Base-by-base conservation (phyloP, 2,329 filamentous ascomycete species). In the Macrophomina pseudophaseolina region DNA sequence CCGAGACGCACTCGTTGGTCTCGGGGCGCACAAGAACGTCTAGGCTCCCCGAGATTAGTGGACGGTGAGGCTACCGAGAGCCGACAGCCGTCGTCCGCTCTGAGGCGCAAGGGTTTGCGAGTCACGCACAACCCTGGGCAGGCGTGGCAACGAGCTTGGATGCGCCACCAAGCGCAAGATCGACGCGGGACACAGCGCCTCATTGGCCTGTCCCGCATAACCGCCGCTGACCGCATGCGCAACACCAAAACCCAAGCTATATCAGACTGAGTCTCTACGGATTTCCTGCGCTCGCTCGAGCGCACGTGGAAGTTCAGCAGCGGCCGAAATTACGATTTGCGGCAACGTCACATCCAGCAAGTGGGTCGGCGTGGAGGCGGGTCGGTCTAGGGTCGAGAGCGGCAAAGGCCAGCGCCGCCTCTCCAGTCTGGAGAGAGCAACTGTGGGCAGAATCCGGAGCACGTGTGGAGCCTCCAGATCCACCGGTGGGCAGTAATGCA, bases 311-410 rank as follows among this genome's bases (percentile, higher is more conserved):
- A 9, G 53, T 6, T 12, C 35, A 14, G 33, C 33, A 35, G 52
- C 16, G 12, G 52, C 12, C 42, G 42, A 32, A 7, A 46, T 46
- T 46, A 40, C 40, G 40, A 59, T 12, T 16, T 62, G 58, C 44
- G 5, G 30, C 58, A 49, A 28, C 58, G 58, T 62, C 58, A 42
- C 58, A 48, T 60, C 6, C 42, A 14, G n/a, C 23, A 38, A 49
- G 58, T 62, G 58, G 58, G 58, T 62, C 58, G 42, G 44, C 42
- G 42, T 18, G 58, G 58, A 49, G 56, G 28, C 56, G 56, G 56
- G 30, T 49, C 42, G 58, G 56, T 35, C 56, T 62, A 42, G 32
- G 44, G 42, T n/a, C 40, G 56, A 59, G 46, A 46, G n/a, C 56
- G 56, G 56, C 56, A 59, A 40, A 48, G 33, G 38, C 40, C 32